Base-by-base conservation (phyloP, 1,139 yeast genomes). In the Meyerozyma elateridarum region DNA sequence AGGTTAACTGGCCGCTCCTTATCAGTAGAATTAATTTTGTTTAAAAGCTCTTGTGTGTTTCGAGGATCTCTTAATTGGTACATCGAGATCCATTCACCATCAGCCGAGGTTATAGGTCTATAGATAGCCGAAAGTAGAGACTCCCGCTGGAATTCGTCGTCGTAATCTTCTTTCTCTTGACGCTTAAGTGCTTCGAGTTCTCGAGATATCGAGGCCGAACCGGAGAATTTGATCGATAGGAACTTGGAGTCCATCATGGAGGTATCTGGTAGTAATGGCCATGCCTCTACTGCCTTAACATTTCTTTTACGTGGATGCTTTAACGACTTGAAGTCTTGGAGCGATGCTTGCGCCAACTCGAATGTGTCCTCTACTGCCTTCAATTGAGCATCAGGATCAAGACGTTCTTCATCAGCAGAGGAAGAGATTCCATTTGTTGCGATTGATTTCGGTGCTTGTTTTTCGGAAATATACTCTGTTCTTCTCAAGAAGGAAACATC, bases 231-330 rank as follows among this genome's bases (percentile, higher is more conserved):
- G 34, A 91, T 71, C 17, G 82, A 70, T 48, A 80, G 64, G 52
- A 75, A 85, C 37, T 72, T 75, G 45, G 85, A 76, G 56, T 91
- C 97, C 73, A 87, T 70, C 72, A 84, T 76, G 14, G 93, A 79
- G 12, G 94, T 79, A 55, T 91, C 97, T 3, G 98, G 98, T 40
- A 89, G 63, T 21, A 91, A 63, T 22, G 84, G 81, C 85, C 88
- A 85, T 1, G 89, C 70, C 39, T 70, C 73, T 17, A 81, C 88
- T 0, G 96, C 95, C 37, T 71, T 79, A 36, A 87, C 61, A 35
- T 75, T 67, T 52, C 74, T 83, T 61, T 80, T 85, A 24, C 73
- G 70, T 25, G 98, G 97, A 58, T 91, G 97, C 45, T 61, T 71
- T 39, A 88, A 61, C 8, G 35, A 32, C 21, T 73, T 69, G 18